Evolutionary conservation across 306 rosid genomes (phyloP).

Genomic region (Cicer cuneatum): DNA sequence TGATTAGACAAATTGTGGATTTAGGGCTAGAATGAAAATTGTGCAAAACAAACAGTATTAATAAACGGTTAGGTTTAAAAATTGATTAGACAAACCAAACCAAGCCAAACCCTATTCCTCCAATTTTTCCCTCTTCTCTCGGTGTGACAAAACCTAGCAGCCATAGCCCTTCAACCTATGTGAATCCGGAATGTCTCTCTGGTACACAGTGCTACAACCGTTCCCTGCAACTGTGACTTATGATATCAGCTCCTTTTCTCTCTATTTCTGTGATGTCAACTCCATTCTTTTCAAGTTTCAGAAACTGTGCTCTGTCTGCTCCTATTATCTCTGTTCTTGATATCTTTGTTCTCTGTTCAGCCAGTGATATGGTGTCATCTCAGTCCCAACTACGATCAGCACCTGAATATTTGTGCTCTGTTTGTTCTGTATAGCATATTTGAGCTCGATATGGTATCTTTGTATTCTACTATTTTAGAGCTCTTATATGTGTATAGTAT

Average conservation of each 20-base stretch:
- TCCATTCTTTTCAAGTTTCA: background rate
- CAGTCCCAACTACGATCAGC: background rate
- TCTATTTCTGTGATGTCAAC: background rate
- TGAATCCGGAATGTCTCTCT: background rate
- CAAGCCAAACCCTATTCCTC: background rate
- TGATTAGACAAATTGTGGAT: too few species aligned
- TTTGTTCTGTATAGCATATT: background rate
- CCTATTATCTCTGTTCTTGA: background rate
- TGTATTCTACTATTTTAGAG: background rate
- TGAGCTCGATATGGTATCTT: too few species aligned
- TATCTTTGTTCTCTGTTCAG: background rate
- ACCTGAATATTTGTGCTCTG: background rate
- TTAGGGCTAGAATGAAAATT: too few species aligned
- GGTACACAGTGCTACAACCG: background rate
- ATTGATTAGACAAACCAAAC: too few species aligned
- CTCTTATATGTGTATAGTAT: background rate
- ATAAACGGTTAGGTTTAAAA: background rate
- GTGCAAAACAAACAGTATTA: background rate
- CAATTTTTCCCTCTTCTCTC: background rate
- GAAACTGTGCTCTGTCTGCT: background rate
- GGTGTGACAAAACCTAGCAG: background rate
- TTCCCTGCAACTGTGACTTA: too few species aligned
- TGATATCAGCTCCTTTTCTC: background rate
- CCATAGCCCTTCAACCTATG: background rate
- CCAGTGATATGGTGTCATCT: background rate